phyloP scores from a whole-genome alignment of 495 filamentous ascomycete species.

The Aspergillus heteromorphus region DNA sequence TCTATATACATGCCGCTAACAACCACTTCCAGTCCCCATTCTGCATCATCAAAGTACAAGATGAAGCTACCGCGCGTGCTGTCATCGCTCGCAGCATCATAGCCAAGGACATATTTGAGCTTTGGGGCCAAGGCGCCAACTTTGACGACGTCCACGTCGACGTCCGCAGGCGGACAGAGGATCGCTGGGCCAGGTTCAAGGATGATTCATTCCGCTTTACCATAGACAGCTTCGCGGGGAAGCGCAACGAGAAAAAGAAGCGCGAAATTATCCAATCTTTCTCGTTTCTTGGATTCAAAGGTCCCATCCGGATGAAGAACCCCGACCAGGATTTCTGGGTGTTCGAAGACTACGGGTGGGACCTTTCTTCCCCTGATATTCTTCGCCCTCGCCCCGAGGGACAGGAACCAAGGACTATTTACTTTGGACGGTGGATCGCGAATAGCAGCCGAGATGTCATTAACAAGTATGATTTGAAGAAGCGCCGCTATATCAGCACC shows the following conservation, averaged over 20 bases:
- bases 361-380: slow-evolving; percentile 20
- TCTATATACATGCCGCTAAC: slow-evolving; percentile 5
- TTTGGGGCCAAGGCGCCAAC: slow-evolving; percentile 71
- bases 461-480: slow-evolving; percentile 81
- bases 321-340: slow-evolving; percentile 71
- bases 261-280: slow-evolving; percentile 73
- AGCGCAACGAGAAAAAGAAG: slow-evolving; percentile 54
- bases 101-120: slow-evolving; percentile 73
- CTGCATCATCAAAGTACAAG: slow-evolving; percentile 66
- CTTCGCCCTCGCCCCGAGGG: not conserved
- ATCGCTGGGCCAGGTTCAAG: slow-evolving; percentile 60
- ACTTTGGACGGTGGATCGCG: slow-evolving; percentile 66
- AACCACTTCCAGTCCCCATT: slow-evolving; percentile 66
- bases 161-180: slow-evolving; percentile 50
- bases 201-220: slow-evolving; percentile 71
- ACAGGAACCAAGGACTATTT: slow-evolving; percentile 52
- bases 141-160: slow-evolving; percentile 65
- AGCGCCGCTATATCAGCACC: slow-evolving; percentile 85
- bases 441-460: slow-evolving; percentile 59
- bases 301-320: slow-evolving; percentile 65
- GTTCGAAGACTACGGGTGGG: slow-evolving; percentile 69
- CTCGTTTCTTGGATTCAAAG: slow-evolving; percentile 67
- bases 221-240: slow-evolving; percentile 70
- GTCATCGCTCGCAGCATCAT: slow-evolving; percentile 75
- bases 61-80: slow-evolving; percentile 56